Conservation (phyloP, 371 early-diverging fungal species). For the Mortierella sp. region DNA sequence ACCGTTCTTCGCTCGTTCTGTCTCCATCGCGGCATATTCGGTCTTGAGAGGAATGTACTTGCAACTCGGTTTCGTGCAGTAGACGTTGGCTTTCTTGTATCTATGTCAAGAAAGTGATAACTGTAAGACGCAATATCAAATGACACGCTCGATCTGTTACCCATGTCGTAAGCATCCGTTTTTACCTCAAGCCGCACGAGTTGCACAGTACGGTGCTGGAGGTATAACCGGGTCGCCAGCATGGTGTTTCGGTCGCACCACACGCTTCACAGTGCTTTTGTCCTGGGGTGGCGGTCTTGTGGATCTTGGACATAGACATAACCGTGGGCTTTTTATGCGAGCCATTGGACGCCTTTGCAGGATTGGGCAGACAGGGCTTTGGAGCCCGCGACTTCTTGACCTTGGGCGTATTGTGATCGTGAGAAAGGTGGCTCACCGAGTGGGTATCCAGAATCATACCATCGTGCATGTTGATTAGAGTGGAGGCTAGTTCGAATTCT, state of each 20-base stretch:
- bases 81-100: constrained; percentile 58
- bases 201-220: constrained; percentile 60
- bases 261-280: constrained; percentile 16
- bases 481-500: too few species aligned
- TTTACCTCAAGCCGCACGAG: constrained; percentile 61
- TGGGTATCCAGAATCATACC: too few species aligned
- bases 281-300: constrained; percentile 5
- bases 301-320: not conserved
- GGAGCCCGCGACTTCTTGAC: too few species aligned
- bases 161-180: not conserved
- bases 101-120: not conserved
- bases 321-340: not conserved
- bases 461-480: too few species aligned
- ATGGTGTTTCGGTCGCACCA: constrained; percentile 45
- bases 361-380: too few species aligned
- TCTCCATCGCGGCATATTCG: constrained; percentile 7
- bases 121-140: not conserved
- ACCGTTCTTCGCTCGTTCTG: not conserved
- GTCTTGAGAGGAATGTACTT: constrained; percentile 63
- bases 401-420: too few species aligned
- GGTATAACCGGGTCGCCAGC: constrained; percentile 65
- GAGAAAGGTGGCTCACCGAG: too few species aligned
- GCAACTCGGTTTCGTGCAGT: constrained; percentile 46
- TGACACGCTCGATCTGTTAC: too few species aligned
- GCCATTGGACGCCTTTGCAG: not conserved